Evolutionary conservation across 768 basidiomycete species (phyloP), one percentile per base, ranked within the genome.

Genomic region (Termitomyces sp.): DNA sequence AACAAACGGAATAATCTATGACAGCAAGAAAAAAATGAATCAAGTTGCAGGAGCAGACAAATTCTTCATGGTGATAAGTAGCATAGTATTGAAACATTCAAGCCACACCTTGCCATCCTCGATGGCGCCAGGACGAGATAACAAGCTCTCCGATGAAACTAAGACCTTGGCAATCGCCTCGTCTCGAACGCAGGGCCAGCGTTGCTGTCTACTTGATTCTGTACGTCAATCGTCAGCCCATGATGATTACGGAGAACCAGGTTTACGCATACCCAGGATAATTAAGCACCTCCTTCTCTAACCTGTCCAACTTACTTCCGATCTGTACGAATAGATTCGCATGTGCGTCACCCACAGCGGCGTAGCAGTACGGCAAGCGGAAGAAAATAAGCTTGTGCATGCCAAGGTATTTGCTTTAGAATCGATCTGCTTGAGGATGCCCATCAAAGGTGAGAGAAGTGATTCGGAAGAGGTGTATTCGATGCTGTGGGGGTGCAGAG

Each of bases 371-470:
- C 0, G 96, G 95, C 20, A 96, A 72, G 34, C 84, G 83, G 73
- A 98, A 94, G 74, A 97, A 98, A 1, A 96, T 73, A 59, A 98
- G 80, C 65, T 94, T 95, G 75, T 98, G 87, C 89, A 98, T 94
- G 61, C 95, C 95, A 16, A 98, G 78, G 5, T 94, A 68, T 98
- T 96, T 5, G 90, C 83, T 66, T 94, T 94, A 0, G 92, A 92
- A 65, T 92, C 88, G 2, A 92, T 79, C 48, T 89, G 86, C 7
- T 75, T 77, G 7, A 90, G 82, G 22, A 79, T 70, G 0, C 91
- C 90, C 0, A 84, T 87, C 6, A 75, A 71, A 15, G 82, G 84
- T 0, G 84, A 82, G 3, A 86, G 84, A 0, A 98, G 77, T 0
- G 92, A 90, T 69, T 98, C 96, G 0, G 95, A 95, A 0, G 93